Base-by-base conservation (phyloP, 2,329 filamentous ascomycete genomes). In the Xylaria digitata region DNA sequence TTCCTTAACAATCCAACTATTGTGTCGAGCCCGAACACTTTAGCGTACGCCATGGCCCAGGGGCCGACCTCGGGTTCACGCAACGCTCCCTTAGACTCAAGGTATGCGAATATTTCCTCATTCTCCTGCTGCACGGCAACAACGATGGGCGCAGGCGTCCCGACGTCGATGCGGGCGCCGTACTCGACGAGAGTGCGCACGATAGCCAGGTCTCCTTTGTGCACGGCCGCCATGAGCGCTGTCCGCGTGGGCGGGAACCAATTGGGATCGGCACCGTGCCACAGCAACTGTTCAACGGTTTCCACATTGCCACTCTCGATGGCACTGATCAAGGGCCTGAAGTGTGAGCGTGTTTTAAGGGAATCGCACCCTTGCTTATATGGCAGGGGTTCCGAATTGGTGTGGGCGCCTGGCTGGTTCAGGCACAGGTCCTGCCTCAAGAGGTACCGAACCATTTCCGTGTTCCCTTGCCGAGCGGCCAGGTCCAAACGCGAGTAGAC, bases 71-170 rank as follows among this genome's bases (percentile, higher is more conserved):
- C 57, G 15, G 61, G 56, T 17, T 60, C 54, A 3, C 19, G 23
- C 1, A 69, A 48, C 7, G 63, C 69, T 0, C 69, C 69, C 45
- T 61, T 54, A 0, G 61, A 45, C 21, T 69, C 66, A 1, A 71
- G 56, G 43, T 67, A 67, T 0, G 37, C 6, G 32, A 71, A 62
- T 1, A 69, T 61, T 1, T 69, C 69, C 37, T 67, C 69, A 30
- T 67, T 62, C 48, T 71, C 69, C 48, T 71, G 69, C 52, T 71
- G 69, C 46, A 71, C 69, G 8, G 69, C 69, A 3, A 71, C 61
- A 37, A 71, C 69, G n/a, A 69, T n/a, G 8, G 69, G 69, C 13
- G 69, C 46, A 8, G 69, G 69, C 30, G 67, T 66, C 1, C 69
- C 69, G n/a, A 69, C 69, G 40, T 67, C 55, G 23, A 71, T 60